Conservation (phyloP, 768 basidiomycete genomes). For the Thelephora aurantiotincta region DNA sequence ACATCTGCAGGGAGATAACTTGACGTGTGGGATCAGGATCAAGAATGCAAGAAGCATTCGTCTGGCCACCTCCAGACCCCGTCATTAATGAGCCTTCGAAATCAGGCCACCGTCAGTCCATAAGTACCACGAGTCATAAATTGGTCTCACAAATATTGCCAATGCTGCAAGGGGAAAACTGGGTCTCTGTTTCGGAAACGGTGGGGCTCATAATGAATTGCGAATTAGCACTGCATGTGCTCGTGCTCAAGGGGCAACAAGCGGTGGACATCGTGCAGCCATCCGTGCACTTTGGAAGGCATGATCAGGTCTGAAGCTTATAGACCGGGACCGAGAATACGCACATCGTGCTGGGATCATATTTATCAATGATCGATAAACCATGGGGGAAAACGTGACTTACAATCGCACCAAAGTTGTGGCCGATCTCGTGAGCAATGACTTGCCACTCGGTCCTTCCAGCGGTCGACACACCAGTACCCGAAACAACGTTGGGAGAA, state of each 20-base stretch:
- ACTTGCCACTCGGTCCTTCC: conserved; percentile 75
- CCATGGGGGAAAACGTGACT: conserved; percentile 17
- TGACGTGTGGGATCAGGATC: conserved; percentile 30
- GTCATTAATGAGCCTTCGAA: conserved; percentile 47
- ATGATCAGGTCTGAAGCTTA: neutral
- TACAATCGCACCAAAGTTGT: conserved; percentile 84
- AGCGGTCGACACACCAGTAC: conserved; percentile 70
- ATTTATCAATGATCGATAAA: conserved; percentile 1
- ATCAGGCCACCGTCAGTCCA: neutral
- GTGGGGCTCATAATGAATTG: conserved; percentile 79
- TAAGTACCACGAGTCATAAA: neutral
- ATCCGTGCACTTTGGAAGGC: conserved; percentile 36
- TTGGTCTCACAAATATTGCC: conserved; percentile 67
- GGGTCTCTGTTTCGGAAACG: conserved; percentile 43
- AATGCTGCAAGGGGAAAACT: conserved; percentile 66
- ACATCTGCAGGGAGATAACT: conserved; percentile 55
- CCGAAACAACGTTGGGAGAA: conserved; percentile 44
- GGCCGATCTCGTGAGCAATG: conserved; percentile 70
- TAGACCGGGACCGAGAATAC: conserved; percentile 1
- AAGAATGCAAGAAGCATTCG: conserved; percentile 56
- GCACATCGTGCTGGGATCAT: conserved; percentile 39
- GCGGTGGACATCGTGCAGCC: conserved; percentile 35
- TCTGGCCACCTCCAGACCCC: conserved; percentile 24
- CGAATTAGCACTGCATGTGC: conserved; percentile 47
- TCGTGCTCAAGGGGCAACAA: conserved; percentile 59